Percentiles rank a stretch among this genome's conserved stretches.
These are phyloP conservation scores for Themeda triandra DNA, from an alignment of 176 grass and related monocot species.

Conservation along the genomic window DNA sequence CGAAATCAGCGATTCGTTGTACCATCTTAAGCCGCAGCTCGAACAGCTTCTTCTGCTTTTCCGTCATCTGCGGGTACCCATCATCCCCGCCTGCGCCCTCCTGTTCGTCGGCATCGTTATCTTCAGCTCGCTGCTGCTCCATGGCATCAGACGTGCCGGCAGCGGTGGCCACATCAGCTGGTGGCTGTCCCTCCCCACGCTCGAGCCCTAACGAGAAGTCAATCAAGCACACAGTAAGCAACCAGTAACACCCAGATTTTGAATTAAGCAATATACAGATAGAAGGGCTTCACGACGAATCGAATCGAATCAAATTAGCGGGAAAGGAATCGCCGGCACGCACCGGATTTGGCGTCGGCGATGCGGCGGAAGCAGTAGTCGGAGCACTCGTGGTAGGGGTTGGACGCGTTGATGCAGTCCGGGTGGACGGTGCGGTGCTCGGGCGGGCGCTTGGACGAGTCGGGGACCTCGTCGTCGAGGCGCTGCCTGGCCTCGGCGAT, in stretches of 20 bases:
- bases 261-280: neutral
- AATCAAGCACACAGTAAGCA: neutral
- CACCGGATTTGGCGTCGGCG: constrained; percentile 49
- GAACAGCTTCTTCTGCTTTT: constrained; percentile 80
- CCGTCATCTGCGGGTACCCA: constrained; percentile 70
- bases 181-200: constrained; percentile 17
- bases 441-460: constrained; percentile 1
- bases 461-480: constrained; percentile 1
- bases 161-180: neutral
- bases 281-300: neutral
- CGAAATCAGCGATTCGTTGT: neutral
- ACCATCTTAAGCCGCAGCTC: constrained; percentile 89
- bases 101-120: neutral
- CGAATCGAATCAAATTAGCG: neutral
- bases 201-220: constrained; percentile 17
- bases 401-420: constrained; percentile 70
- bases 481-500: constrained; percentile 58
- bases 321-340: neutral
- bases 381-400: constrained; percentile 62
- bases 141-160: constrained; percentile 11
- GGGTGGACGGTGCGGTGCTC: constrained; percentile 54
- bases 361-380: constrained; percentile 67
- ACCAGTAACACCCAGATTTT: neutral
- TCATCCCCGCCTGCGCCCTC: constrained; percentile 29
- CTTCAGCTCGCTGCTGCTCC: neutral